Conservation (phyloP, 1,284 basidiomycete genomes). For the Apiotrichum mycotoxinovorans region DNA sequence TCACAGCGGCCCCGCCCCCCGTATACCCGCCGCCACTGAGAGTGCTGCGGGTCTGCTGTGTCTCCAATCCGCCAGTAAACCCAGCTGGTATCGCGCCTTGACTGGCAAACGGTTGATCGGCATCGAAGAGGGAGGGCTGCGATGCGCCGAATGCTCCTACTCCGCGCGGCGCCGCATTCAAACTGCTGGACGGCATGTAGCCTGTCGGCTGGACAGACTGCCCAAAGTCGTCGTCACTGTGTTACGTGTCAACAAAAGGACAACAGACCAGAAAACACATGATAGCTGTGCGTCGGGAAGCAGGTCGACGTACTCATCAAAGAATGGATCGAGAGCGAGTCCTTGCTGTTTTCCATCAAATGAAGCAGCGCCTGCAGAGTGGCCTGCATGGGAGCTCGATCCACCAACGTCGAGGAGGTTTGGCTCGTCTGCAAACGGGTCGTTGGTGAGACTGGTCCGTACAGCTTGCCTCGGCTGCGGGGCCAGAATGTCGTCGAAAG, state of each 20-base stretch:
- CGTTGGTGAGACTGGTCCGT: slow-evolving; percentile 19
- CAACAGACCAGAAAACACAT: neutral
- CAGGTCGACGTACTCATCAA: slow-evolving; percentile 48
- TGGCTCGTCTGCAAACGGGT: slow-evolving; percentile 37
- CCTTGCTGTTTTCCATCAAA: slow-evolving; percentile 18
- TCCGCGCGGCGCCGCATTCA: slow-evolving; percentile 16
- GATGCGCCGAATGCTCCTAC: slow-evolving; percentile 24
- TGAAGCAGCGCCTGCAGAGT: neutral
- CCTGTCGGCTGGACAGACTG: slow-evolving; percentile 27
- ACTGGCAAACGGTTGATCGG: slow-evolving; percentile 37
- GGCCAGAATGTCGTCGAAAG: slow-evolving; percentile 47
- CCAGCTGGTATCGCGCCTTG: slow-evolving; percentile 16
- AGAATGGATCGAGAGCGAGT: slow-evolving; percentile 48
- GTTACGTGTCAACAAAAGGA: neutral
- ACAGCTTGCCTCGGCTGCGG: slow-evolving; percentile 31
- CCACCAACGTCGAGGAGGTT: slow-evolving; percentile 6
- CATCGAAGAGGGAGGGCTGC: slow-evolving; percentile 27
- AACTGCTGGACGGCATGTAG: slow-evolving; percentile 33
- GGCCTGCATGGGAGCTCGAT: neutral
- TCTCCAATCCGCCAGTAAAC: slow-evolving; percentile 1
- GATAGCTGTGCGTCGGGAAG: no score
- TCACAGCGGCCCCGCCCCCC: slow-evolving; percentile 5
- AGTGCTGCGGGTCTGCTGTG: neutral
- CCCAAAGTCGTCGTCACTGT: slow-evolving; percentile 46
- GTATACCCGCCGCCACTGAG: neutral